A percentile compares a stretch with the other conserved stretches of the same genome.
These are phyloP conservation scores for Fusarium gaditjirri DNA, from an alignment of 2,329 filamentous ascomycete genomes.

Conservation along the genomic window DNA sequence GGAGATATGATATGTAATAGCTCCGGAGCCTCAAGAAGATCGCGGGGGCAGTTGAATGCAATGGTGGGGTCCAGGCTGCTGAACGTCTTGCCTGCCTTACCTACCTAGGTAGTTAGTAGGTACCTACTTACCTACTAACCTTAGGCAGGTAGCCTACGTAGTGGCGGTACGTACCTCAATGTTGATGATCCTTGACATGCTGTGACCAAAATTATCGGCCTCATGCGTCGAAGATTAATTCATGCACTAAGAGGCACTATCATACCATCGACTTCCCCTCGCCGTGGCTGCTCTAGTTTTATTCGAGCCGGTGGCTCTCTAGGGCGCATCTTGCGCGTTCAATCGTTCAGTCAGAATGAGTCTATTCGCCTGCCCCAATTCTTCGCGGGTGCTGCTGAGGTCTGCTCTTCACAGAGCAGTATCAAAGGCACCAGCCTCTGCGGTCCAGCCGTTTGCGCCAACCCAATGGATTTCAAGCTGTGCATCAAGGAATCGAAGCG, in stretches of 20 bases:
- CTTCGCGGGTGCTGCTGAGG: conserved; percentile 47
- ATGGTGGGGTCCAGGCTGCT: conserved; percentile 40
- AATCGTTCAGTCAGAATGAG: conserved; percentile 41
- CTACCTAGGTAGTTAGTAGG: too few species aligned
- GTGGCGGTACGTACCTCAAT: conserved; percentile 32
- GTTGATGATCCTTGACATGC: conserved; percentile 8
- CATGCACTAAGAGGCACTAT: conserved; percentile 37
- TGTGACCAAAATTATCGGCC: conserved; percentile 38
- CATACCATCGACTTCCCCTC: conserved; percentile 30
- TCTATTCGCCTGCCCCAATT: conserved; percentile 44
- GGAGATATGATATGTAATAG: background rate
- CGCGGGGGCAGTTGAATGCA: conserved; percentile 28
- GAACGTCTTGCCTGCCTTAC: background rate
- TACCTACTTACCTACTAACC: too few species aligned
- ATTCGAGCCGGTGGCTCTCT: conserved; percentile 36
- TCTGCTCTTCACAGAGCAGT: conserved; percentile 42
- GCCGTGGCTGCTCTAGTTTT: conserved; percentile 30
- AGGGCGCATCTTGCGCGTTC: conserved; percentile 42
- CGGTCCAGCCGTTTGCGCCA: conserved; percentile 36
- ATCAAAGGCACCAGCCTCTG: conserved; percentile 25
- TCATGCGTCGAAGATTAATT: conserved; percentile 42
- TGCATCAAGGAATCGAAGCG: conserved; percentile 10
- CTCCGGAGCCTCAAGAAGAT: conserved; percentile 7
- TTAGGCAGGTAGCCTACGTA: background rate
- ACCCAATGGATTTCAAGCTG: conserved; percentile 40